Base-by-base conservation (phyloP, 2,329 filamentous ascomycete genomes). In the Neurospora sp. region DNA sequence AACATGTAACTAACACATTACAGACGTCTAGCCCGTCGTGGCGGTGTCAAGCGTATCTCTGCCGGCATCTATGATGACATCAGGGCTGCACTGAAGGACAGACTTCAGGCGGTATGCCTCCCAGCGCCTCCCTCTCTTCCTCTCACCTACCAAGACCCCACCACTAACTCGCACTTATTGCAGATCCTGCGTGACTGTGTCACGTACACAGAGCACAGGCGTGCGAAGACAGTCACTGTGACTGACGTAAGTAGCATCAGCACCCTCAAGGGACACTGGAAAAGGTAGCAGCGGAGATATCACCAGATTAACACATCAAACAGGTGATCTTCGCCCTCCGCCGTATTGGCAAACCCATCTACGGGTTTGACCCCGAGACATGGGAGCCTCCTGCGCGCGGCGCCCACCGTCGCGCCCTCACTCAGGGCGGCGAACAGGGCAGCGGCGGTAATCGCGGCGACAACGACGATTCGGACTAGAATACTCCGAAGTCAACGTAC, bases 11-110 rank as follows among this genome's bases (percentile, higher is more conserved):
- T 72, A 66, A 72, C 69, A 11, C 2, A 67, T 19, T 8, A 3
- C 70, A 89, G 91, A 73, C 89, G 91, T 52, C 80, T 95, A 0
- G 92, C 92, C 1, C 87, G 92, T 6, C 88, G 92, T 7, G 92
- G 91, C 1, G 92, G 92, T 0, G 89, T 95, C 0, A 93, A 93
- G 77, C 83, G 91, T 0, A 93, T 94, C 9, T 90, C 89, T 0
- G 85, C 77, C 0, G 73, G 66, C 0, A 89, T 93, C 2, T 94
- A 94, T 75, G 82, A 88, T 0, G 89, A 91, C 0, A 78, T 84
- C 0, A 82, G 92, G 0, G 19, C 4, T 0, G 86, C 82, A 0
- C 68, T 94, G 1, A 86, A 83, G 28, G 71, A 74, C 0, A 81
- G 84, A 0, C 79, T 94, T 0, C 73, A 80, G 5, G 72, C 73